A percentile compares a stretch with the other conserved stretches of the same genome.
phyloP scores from a whole-genome alignment of 768 basidiomycete genomes.

The Russula emetica region DNA sequence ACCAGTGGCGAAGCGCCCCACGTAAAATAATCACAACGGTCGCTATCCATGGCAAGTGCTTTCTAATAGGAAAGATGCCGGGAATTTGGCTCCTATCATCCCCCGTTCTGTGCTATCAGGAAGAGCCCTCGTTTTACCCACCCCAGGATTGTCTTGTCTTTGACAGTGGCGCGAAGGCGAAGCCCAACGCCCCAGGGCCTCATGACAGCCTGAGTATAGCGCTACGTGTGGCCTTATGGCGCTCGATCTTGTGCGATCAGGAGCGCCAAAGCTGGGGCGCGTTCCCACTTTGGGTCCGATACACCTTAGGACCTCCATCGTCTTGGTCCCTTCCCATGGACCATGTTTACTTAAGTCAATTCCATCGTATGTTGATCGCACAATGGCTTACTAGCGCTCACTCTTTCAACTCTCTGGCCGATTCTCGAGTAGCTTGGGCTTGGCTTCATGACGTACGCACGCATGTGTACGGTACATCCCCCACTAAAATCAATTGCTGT shows the following conservation, averaged over 20 bases:
- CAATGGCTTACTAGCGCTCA: background rate
- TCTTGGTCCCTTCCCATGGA: background rate
- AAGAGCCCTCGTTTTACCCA: too few relatives aligned
- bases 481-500: background rate
- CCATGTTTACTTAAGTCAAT: background rate
- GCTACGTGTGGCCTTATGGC: background rate
- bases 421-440: background rate
- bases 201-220: background rate
- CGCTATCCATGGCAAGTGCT: constrained; percentile 8
- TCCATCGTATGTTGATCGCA: background rate
- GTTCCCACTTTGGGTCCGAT: background rate
- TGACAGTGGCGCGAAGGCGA: background rate
- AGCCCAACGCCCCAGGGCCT: background rate
- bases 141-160: background rate
- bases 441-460: background rate
- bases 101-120: background rate
- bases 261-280: background rate
- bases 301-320: background rate
- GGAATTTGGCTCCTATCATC: background rate
- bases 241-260: background rate
- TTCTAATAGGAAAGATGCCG: background rate
- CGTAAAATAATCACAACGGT: background rate
- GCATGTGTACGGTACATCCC: background rate
- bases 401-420: background rate
- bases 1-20: background rate